A percentile compares a stretch with the other conserved stretches of the same genome.
These are phyloP conservation scores for Cryphonectria parasitica DNA, from an alignment of 2,329 filamentous ascomycete genomes.

Conservation along the genomic window DNA sequence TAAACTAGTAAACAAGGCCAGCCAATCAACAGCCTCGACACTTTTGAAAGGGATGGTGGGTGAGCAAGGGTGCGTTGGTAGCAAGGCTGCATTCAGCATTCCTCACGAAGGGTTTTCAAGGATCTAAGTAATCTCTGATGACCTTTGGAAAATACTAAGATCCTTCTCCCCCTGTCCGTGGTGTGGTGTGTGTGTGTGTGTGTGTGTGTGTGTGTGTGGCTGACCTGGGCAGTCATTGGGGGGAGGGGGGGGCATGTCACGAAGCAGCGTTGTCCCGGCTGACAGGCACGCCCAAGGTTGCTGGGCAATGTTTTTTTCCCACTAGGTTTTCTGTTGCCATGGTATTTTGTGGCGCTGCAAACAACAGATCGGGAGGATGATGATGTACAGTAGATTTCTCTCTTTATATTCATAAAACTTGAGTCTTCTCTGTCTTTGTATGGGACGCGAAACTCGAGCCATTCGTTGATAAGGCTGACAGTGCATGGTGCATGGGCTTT, in stretches of 20 bases:
- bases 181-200: too few species aligned
- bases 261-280: slow-evolving; percentile 13
- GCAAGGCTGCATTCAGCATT: not conserved
- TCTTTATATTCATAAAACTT: too few species aligned
- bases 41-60: not conserved
- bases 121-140: too few species aligned
- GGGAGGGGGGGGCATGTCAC: not conserved
- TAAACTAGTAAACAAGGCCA: slow-evolving; percentile 1
- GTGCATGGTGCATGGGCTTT: too few species aligned
- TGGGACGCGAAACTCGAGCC: too few species aligned
- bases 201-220: not conserved
- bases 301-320: slow-evolving; percentile 16
- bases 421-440: too few species aligned
- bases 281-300: slow-evolving; percentile 13
- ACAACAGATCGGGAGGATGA: too few species aligned
- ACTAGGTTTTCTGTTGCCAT: not conserved
- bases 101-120: not conserved
- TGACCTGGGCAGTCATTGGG: slow-evolving; percentile 13
- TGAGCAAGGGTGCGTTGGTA: not conserved
- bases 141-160: too few species aligned
- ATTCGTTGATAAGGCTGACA: too few species aligned
- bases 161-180: too few species aligned
- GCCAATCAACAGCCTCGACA: not conserved
- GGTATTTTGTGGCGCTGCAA: not conserved
- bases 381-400: too few species aligned